Percentiles rank a stretch among this genome's conserved stretches.
phyloP scores from a whole-genome alignment of 345 rosid species.

The Fremontodendron californicum region DNA sequence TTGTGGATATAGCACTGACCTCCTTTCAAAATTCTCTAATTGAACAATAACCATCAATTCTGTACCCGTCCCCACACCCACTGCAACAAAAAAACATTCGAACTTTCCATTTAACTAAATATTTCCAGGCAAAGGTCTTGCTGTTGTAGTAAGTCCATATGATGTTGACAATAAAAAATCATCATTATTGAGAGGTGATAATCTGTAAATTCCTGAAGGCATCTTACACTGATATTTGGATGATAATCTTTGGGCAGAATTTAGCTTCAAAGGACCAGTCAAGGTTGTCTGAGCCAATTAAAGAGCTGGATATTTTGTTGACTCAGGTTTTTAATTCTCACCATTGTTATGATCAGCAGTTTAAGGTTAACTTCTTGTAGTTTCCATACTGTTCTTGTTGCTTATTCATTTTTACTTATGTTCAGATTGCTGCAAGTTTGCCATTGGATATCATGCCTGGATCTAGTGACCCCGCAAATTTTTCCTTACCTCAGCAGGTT shows the following conservation, averaged over 20 bases:
- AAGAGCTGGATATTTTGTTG: conserved; percentile 78
- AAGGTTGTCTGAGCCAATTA: conserved; percentile 67
- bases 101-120: neutral
- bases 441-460: conserved; percentile 97
- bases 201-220: neutral
- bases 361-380: conserved; percentile 8
- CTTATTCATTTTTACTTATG: conserved; percentile 15
- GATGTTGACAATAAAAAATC: neutral
- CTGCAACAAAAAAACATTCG: neutral
- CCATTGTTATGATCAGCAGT: conserved; percentile 13
- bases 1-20: neutral
- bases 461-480: conserved; percentile 87
- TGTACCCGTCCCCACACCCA: neutral
- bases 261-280: conserved; percentile 79
- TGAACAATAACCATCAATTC: conserved; percentile 1
- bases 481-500: conserved; percentile 94
- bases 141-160: neutral
- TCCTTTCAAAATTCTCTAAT: neutral
- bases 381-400: neutral
- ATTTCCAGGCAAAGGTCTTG: conserved; percentile 1
- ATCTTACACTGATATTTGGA: conserved; percentile 3
- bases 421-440: conserved; percentile 86
- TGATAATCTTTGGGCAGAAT: conserved; percentile 43
- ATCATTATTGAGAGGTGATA: neutral
- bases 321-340: conserved; percentile 57